Percentiles rank a stretch among this genome's conserved stretches.
Conservation (phyloP, 1,284 basidiomycete species). For the Boletus semigastroideus region DNA sequence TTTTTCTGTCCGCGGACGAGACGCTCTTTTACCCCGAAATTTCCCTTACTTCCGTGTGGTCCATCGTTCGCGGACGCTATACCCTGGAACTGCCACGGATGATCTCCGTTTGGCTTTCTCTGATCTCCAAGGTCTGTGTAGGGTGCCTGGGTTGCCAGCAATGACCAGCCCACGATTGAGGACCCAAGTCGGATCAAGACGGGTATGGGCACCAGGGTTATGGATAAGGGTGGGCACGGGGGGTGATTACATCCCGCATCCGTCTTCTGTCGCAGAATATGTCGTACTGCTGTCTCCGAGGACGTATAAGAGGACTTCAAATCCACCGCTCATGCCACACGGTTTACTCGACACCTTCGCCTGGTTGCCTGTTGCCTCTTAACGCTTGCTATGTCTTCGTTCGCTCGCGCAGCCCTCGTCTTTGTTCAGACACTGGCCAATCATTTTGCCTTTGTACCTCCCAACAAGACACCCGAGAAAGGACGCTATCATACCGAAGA, state of each 20-base stretch:
- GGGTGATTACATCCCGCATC: constrained; percentile 5
- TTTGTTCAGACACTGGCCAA: constrained; percentile 50
- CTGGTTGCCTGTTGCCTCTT: background rate
- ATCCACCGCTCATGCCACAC: background rate
- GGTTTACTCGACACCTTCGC: background rate
- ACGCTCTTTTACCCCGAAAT: background rate
- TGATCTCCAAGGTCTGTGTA: background rate
- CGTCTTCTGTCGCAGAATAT: constrained; percentile 6
- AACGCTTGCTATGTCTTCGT: constrained; percentile 39
- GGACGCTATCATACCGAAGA: constrained; percentile 56
- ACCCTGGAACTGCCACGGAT: constrained; percentile 1
- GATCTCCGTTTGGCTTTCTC: background rate
- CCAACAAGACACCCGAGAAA: constrained; percentile 54
- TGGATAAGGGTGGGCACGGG: constrained; percentile 2
- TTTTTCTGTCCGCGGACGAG: constrained; percentile 18
- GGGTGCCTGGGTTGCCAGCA: background rate
- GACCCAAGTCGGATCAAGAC: constrained; percentile 8
- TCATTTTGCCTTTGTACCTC: constrained; percentile 56
- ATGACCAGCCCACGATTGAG: background rate
- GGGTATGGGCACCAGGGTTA: background rate
- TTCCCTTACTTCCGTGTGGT: constrained; percentile 3
- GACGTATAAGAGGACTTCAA: constrained; percentile 16
- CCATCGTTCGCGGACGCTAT: background rate
- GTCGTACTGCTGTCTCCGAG: background rate
- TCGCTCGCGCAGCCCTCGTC: constrained; percentile 45